Conservation (phyloP, 2,329 filamentous ascomycete species). For the Aspergillus terreus region DNA sequence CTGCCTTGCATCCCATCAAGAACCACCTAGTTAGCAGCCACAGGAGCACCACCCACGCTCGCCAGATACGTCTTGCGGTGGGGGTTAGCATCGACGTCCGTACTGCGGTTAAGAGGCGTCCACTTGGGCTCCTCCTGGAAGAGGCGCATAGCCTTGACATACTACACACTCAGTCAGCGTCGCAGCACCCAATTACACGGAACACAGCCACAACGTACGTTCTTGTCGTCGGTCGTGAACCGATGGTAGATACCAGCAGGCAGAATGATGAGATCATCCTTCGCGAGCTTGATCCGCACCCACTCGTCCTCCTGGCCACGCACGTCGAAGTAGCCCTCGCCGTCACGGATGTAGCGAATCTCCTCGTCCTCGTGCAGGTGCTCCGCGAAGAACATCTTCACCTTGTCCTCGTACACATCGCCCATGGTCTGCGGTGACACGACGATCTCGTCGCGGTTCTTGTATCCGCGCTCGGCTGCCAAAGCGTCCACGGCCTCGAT, state of each 20-base stretch:
- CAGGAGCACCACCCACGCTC: slow-evolving; percentile 20
- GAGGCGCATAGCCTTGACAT: slow-evolving; percentile 89
- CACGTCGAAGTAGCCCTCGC: slow-evolving; percentile 90
- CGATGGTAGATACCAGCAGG: slow-evolving; percentile 95
- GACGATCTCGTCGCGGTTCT: slow-evolving; percentile 89
- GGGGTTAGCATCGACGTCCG: slow-evolving; percentile 72
- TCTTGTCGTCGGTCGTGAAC: slow-evolving; percentile 88
- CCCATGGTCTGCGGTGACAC: slow-evolving; percentile 86
- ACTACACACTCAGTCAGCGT: slow-evolving; percentile 52
- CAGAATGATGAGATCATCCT: slow-evolving; percentile 86
- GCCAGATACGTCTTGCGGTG: slow-evolving; percentile 75
- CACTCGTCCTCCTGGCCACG: slow-evolving; percentile 77
- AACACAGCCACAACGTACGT: slow-evolving; percentile 58
- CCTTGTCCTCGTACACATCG: slow-evolving; percentile 84
- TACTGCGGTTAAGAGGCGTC: slow-evolving; percentile 82
- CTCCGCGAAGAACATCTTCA: slow-evolving; percentile 90
- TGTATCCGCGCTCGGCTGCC: slow-evolving; percentile 74
- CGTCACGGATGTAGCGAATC: slow-evolving; percentile 89
- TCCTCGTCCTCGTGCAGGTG: slow-evolving; percentile 98
- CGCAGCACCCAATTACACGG: neutral
- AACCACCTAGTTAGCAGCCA: slow-evolving; percentile 21
- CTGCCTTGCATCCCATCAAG: neutral
- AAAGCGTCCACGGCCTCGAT: slow-evolving; percentile 68
- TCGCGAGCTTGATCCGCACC: slow-evolving; percentile 80
- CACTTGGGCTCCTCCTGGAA: slow-evolving; percentile 99